phyloP scores from a whole-genome alignment of 1,284 basidiomycete species.

The Ceratobasidium theobromae region DNA sequence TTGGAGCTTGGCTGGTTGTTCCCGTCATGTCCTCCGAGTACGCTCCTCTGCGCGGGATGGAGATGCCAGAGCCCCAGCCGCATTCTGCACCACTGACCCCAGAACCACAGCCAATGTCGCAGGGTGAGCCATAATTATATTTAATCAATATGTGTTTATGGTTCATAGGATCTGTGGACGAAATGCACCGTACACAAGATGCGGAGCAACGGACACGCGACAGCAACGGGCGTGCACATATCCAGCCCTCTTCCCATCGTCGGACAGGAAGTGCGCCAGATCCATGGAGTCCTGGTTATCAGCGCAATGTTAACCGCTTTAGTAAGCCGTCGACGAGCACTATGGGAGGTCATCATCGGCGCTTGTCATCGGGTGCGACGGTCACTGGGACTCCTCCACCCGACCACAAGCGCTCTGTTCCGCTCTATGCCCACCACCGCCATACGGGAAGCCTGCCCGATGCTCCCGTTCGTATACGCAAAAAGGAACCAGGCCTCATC shows the following conservation, averaged over 20 bases:
- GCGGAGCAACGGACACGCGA: not conserved
- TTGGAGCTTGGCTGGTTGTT: no score
- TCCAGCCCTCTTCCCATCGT: not conserved
- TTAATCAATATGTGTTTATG: not conserved
- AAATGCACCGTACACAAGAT: constrained; percentile 10
- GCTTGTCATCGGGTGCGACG: no score
- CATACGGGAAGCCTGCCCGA: not conserved
- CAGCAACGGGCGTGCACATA: not conserved
- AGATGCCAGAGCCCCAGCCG: not conserved
- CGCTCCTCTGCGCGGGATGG: not conserved
- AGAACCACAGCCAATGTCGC: constrained; percentile 23
- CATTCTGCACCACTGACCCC: not conserved
- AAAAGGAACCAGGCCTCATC: not conserved
- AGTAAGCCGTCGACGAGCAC: not conserved
- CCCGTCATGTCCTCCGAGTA: not conserved
- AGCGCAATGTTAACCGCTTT: constrained; percentile 6
- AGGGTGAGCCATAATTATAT: not conserved
- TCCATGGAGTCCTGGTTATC: constrained; percentile 21
- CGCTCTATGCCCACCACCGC: constrained; percentile 21
- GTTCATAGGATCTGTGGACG: constrained; percentile 12
- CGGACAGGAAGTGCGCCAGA: not conserved
- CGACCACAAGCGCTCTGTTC: not conserved
- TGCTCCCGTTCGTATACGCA: not conserved
- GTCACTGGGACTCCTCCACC: not conserved
- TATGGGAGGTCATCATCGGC: no score